phyloP scores from a whole-genome alignment of 1,139 yeast species.

The Candida pseudocylindracea region DNA sequence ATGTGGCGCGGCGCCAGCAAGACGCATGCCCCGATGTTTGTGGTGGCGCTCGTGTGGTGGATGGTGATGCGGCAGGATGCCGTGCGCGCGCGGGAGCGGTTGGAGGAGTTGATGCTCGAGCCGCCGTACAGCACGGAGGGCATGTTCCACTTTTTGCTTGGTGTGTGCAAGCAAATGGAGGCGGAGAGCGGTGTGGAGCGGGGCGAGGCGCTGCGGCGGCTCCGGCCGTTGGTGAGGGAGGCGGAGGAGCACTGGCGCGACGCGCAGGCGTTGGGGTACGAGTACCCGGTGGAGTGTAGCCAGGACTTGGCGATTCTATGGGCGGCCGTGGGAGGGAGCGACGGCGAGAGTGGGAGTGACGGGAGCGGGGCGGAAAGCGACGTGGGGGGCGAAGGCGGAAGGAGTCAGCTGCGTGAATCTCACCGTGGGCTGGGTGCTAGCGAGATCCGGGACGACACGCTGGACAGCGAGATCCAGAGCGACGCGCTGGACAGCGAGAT shows the following conservation, averaged over 20 bases:
- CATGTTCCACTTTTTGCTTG: slow-evolving; percentile 12
- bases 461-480: too few species aligned
- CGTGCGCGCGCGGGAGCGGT: slow-evolving; percentile 8
- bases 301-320: neutral
- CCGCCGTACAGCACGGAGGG: slow-evolving; percentile 26
- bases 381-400: too few species aligned
- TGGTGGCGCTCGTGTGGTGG: slow-evolving; percentile 15
- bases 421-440: too few species aligned
- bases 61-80: slow-evolving; percentile 10
- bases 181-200: neutral
- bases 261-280: neutral
- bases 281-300: too few species aligned
- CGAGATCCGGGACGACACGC: too few species aligned
- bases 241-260: neutral
- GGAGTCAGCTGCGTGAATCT: too few species aligned
- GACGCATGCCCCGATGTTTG: slow-evolving; percentile 14
- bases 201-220: neutral
- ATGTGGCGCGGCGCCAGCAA: slow-evolving; percentile 1
- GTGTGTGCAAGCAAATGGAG: slow-evolving; percentile 6
- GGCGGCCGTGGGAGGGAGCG: neutral
- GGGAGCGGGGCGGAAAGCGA: too few species aligned
- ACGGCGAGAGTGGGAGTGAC: neutral
- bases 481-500: too few species aligned
- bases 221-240: neutral
- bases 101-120: slow-evolving; percentile 18